Percentiles rank a stretch among this genome's conserved stretches.
Evolutionary conservation across 2,329 filamentous ascomycete species (phyloP).

Genomic region (Akanthomyces uredinophilus): DNA sequence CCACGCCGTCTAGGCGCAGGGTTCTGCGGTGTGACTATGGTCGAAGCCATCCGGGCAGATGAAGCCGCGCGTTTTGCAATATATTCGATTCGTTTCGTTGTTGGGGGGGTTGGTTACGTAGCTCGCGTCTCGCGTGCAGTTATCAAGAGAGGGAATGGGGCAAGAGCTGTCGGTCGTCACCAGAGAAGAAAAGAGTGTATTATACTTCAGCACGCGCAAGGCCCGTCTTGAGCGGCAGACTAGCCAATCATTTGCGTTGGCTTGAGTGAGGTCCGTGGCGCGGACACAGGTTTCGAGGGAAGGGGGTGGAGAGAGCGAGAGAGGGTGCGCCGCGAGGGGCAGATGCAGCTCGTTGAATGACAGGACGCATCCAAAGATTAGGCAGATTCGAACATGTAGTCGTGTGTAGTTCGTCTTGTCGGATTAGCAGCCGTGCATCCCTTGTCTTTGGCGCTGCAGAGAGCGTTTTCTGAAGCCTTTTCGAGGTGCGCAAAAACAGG

Average conservation of each 20-base stretch:
- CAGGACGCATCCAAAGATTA: constrained; percentile 4
- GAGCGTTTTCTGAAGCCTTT: background rate
- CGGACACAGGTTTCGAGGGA: constrained; percentile 2
- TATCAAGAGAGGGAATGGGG: background rate
- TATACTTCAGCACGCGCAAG: background rate
- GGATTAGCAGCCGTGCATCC: background rate
- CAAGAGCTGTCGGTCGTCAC: background rate
- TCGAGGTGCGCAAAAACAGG: constrained; percentile 11
- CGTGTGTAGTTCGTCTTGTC: background rate
- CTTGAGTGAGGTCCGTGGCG: background rate
- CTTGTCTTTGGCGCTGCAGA: background rate
- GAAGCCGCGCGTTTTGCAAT: background rate
- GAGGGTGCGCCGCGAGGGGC: constrained; percentile 5
- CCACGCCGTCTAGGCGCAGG: constrained; percentile 42
- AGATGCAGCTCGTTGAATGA: background rate
- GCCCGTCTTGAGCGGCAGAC: background rate
- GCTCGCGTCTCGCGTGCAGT: constrained; percentile 1
- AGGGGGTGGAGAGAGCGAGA: background rate
- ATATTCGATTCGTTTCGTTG: background rate
- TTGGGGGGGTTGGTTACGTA: background rate
- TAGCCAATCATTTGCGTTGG: constrained; percentile 5
- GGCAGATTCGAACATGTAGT: background rate
- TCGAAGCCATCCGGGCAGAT: constrained; percentile 20
- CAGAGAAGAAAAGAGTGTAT: background rate
- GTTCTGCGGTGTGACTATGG: constrained; percentile 33